Base-by-base conservation (phyloP, 495 filamentous ascomycete species). In the Rhizodiscina lignyota region DNA sequence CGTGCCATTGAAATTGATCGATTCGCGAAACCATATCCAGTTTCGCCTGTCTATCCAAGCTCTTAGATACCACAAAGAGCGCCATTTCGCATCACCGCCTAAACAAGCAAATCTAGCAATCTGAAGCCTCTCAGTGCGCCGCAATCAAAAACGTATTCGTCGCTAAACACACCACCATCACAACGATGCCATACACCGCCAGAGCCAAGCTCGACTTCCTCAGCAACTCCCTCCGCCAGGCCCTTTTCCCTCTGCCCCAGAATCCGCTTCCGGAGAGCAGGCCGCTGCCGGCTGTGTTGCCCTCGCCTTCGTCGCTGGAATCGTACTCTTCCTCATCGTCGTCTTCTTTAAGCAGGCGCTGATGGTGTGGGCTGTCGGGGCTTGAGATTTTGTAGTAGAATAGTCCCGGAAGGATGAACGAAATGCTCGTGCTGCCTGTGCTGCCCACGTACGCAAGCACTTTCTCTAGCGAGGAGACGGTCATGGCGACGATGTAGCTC, bases 331-430 rank as follows among this genome's bases (percentile, higher is more conserved):
- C 44, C 40, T 83, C 77, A 40, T 94, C 86, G 28, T 62, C 58
- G 47, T 94, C 84, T 47, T 89, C 84, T 53, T 93, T 92, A 45
- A 82, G 64, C 13, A 94, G 58, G 6, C 78, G 74, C 45, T 85
- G 82, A 45, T 93, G 85, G 31, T 83, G 64, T 36, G 77, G 67
- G 5, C 80, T 82, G 28, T 92, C 75, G 0, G 91, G 91, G 10
- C 76, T 70, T 0, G 78, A 83, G 37, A 97, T 94, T 59, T 94
- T 94, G 65, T 94, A 96, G 62, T 94, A 97, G 55, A 97, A 96
- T 11, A 96, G 52, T 0, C 89, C 89, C 0, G 89, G 91, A 0
- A 97, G 64, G 43, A 97, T 96, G 54, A 97, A 97, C 42, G 81
- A 89, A 45, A 97, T 96, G 44, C 77, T 77, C 0, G 89, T 97